Conservation (phyloP, 371 early-diverging fungal genomes). For the Coemansia sp. region DNA sequence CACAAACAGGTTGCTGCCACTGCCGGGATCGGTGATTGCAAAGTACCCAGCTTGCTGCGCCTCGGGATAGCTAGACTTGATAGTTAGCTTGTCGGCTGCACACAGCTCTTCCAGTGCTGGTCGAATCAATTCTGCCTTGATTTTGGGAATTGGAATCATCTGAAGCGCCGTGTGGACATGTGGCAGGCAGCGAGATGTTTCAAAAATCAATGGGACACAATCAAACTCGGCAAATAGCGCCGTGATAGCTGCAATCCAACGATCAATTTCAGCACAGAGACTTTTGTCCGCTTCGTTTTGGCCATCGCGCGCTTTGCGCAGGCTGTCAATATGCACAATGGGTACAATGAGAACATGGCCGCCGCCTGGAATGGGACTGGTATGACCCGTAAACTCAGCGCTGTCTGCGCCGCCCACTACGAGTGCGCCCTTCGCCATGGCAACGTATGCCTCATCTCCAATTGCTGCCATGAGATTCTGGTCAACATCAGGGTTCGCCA, state of each 20-base stretch:
- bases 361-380: constrained; percentile 50
- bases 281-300: constrained; percentile 14
- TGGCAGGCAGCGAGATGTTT: constrained; percentile 41
- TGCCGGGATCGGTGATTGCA: constrained; percentile 26
- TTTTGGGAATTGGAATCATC: constrained; percentile 49
- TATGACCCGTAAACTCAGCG: constrained; percentile 9
- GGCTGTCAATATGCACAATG: constrained; percentile 54
- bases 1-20: constrained; percentile 18
- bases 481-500: constrained; percentile 63
- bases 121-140: constrained; percentile 17
- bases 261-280: constrained; percentile 38
- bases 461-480: constrained; percentile 61
- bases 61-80: constrained; percentile 23
- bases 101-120: constrained; percentile 22
- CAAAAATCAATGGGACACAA: constrained; percentile 46
- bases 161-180: constrained; percentile 49
- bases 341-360: constrained; percentile 64
- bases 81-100: constrained; percentile 15
- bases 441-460: constrained; percentile 58
- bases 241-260: constrained; percentile 19
- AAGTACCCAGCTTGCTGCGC: constrained; percentile 39
- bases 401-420: constrained; percentile 24
- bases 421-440: constrained; percentile 63
- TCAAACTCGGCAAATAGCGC: constrained; percentile 37
- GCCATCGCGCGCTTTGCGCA: constrained; percentile 29